Conservation (phyloP, 306 rosid species). For the Corylus avellana region DNA sequence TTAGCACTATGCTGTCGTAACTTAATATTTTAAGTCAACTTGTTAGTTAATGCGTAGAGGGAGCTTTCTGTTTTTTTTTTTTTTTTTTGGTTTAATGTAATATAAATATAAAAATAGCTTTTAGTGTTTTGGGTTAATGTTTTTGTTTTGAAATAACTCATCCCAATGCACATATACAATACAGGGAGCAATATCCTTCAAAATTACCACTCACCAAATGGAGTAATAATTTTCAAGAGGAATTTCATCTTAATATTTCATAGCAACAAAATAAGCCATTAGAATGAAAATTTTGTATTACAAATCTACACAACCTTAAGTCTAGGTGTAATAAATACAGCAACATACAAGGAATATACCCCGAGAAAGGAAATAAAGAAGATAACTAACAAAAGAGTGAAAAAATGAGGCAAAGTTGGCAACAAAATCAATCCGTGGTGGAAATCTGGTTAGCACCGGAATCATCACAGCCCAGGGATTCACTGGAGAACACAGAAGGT, state of each 20-base stretch:
- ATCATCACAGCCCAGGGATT: neutral
- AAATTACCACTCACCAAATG: neutral
- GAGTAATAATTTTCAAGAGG: neutral
- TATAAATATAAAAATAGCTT: no score
- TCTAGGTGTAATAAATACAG: neutral
- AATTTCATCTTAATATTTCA: neutral
- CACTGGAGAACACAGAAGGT: neutral
- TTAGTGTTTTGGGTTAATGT: no score
- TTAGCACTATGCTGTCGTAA: neutral
- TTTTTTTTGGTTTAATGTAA: no score
- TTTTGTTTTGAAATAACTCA: neutral
- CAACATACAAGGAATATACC: neutral
- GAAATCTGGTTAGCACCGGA: neutral
- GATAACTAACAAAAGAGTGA: no score
- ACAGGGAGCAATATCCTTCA: neutral
- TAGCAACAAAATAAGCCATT: neutral
- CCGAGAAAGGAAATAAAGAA: neutral
- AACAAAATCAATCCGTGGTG: neutral
- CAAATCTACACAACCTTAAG: no score
- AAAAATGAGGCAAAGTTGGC: neutral
- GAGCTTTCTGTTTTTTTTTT: no score
- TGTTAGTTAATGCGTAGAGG: no score
- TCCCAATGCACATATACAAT: neutral
- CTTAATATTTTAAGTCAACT: neutral
- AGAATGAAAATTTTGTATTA: neutral